Evolutionary conservation across 2,329 filamentous ascomycete genomes (phyloP).

Genomic region (Knoxdaviesia proteae): DNA sequence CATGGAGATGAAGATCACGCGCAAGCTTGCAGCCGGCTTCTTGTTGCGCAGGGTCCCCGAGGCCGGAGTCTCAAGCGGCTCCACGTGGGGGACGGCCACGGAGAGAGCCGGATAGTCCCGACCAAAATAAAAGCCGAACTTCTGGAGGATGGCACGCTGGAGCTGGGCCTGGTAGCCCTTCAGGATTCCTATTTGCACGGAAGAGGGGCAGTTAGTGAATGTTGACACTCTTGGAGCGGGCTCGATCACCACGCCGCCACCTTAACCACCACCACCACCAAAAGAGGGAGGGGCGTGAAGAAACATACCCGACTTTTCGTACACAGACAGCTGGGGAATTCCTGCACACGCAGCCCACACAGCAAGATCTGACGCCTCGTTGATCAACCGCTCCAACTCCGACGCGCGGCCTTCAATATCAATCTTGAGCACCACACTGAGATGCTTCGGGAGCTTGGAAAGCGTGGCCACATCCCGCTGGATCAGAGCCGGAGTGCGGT

Average conservation of each 20-base stretch:
- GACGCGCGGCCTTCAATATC: conserved; percentile 47
- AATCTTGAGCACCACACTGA: conserved; percentile 67
- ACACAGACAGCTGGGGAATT: conserved; percentile 72
- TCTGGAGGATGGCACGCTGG: conserved; percentile 58
- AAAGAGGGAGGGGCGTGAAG: not conserved
- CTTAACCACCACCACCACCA: not conserved
- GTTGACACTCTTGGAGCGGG: not conserved
- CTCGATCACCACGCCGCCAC: not conserved
- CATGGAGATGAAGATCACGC: conserved; percentile 44
- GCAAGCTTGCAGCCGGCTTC: not conserved
- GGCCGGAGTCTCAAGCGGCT: conserved; percentile 14
- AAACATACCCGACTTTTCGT: conserved; percentile 65
- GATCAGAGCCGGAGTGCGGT: conserved; percentile 84
- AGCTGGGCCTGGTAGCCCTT: conserved; percentile 79
- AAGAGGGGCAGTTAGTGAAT: conserved; percentile 5
- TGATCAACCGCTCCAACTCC: conserved; percentile 64
- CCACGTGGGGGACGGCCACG: conserved; percentile 21
- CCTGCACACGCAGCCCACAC: conserved; percentile 86
- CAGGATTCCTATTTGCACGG: conserved; percentile 41
- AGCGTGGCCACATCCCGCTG: conserved; percentile 64
- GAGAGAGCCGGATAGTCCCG: conserved; percentile 50
- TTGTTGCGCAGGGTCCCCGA: conserved; percentile 5
- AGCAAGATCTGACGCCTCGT: conserved; percentile 76
- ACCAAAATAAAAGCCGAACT: conserved; percentile 76
- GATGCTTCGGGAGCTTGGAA: conserved; percentile 55